phyloP scores from a whole-genome alignment of 768 basidiomycete genomes.

The Thelephora ganbajun region DNA sequence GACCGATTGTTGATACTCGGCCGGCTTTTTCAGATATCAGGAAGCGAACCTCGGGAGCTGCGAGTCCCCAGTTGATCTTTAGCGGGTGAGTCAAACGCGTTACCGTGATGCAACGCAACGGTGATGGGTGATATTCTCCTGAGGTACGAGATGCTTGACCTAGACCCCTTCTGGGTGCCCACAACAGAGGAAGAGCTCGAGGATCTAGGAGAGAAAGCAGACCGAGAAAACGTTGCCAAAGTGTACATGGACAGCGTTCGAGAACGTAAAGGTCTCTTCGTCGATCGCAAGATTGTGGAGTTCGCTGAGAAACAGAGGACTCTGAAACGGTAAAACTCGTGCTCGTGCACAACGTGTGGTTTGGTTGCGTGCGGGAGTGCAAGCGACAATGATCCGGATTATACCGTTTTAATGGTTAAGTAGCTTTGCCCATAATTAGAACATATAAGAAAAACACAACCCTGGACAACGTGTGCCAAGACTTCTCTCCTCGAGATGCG shows the following conservation, averaged over 20 bases:
- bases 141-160: constrained; percentile 86
- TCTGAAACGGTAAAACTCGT: constrained; percentile 28
- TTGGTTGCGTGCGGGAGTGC: too few relatives aligned
- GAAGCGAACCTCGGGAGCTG: constrained; percentile 91
- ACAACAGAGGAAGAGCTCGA: constrained; percentile 95
- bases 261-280: constrained; percentile 89
- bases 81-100: constrained; percentile 48
- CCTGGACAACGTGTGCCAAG: too few relatives aligned
- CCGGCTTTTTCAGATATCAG: constrained; percentile 65
- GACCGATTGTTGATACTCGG: not conserved
- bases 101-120: not conserved
- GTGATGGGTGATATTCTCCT: constrained; percentile 9
- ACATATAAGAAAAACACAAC: too few relatives aligned
- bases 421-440: not conserved
- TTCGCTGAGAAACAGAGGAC: constrained; percentile 97
- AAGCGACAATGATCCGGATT: too few relatives aligned
- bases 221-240: constrained; percentile 86
- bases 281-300: constrained; percentile 89
- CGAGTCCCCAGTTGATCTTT: constrained; percentile 94
- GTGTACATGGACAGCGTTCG: constrained; percentile 84
- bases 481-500: too few relatives aligned
- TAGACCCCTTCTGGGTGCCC: constrained; percentile 96
- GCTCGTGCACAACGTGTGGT: not conserved
- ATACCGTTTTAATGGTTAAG: not conserved
- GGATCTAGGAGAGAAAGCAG: constrained; percentile 93